Evolutionary conservation across 108 stramenopile species (phyloP), one percentile per base, ranked within the genome.

Genomic region (Parietichytrium sp.): DNA sequence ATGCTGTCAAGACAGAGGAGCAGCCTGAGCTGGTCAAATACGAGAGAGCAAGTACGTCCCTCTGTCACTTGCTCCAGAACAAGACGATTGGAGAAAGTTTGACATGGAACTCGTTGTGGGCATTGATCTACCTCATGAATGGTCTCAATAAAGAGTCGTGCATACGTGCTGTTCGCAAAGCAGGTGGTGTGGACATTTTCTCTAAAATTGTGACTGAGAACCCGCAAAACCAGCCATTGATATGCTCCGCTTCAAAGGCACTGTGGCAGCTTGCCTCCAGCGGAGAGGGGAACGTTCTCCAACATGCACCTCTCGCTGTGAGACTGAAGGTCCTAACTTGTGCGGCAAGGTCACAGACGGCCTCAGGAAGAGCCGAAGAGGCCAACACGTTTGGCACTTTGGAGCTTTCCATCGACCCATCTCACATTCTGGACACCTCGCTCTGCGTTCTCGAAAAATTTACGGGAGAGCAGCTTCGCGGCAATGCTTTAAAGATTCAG

Each of bases 401-500:
- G 2, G 61, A 1, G 42, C 15, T 72, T 25, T 33, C 61, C 33
- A 42, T 72, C 10, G 61, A 72, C 20, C 61, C 61, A 23, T n/a
- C 20, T 1, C 36, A 72, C 42, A 72, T 72, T 27, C 61, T 72
- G 38, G 61, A 72, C 15, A 45, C 61, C 33, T 45, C 61, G 10
- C 36, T 72, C 38, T 72, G 61, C 61, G 45, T 45, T 13, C 20
- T 72, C 61, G 42, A 72, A 42, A 20, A 16, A 8, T 33, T 72
- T 16, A 15, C 36, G 38, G 61, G 61, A 6, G 61, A 72, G 38
- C 29, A 38, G 29, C 61, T 72, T 27, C 61, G 61, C 15, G 10
- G 38, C 10, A 72, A 38, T 72, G 61, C 61, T 33, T 42, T 72
- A 33, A 72, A 72, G 61, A 72, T 72, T 38, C 61, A 72, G 20